Percentiles rank a stretch among this genome's conserved stretches.
Conservation (phyloP, 1,284 basidiomycete genomes). For the Ganoderma sp. region DNA sequence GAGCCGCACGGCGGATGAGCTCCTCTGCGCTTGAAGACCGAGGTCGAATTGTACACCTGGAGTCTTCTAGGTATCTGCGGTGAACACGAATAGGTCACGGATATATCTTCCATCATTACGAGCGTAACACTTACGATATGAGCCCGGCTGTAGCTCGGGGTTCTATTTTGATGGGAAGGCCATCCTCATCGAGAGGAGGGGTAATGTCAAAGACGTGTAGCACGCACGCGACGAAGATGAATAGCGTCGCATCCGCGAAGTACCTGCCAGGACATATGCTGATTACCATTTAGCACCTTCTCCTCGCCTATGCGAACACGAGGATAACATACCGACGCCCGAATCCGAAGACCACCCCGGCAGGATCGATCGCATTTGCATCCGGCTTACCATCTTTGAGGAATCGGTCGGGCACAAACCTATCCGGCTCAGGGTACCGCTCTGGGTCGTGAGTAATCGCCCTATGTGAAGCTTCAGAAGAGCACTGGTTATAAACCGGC, state of each 20-base stretch:
- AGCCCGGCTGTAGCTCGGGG: not conserved
- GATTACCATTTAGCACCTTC: not conserved
- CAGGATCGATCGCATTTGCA: conserved; percentile 7
- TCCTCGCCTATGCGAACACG: not conserved
- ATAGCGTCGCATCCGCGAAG: conserved; percentile 6
- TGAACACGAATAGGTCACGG: not conserved
- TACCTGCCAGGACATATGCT: conserved; percentile 9
- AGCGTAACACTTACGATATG: not conserved
- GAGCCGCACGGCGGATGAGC: not conserved
- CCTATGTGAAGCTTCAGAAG: not conserved
- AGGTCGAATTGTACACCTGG: not conserved
- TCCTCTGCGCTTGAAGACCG: not conserved
- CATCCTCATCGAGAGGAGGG: not conserved
- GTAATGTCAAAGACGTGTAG: not conserved
- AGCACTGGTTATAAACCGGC: not conserved
- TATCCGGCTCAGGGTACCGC: conserved; percentile 13
- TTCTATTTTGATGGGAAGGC: not conserved
- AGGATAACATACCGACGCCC: conserved; percentile 14
- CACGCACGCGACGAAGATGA: not conserved
- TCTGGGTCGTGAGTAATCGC: conserved; percentile 14
- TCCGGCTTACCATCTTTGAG: conserved; percentile 12
- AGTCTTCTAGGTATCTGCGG: not conserved
- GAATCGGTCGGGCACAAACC: conserved; percentile 17
- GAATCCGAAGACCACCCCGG: conserved; percentile 21
- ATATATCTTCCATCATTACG: not conserved